Conservation (phyloP, 257 asterid species). For the Penstemon newberryi region DNA sequence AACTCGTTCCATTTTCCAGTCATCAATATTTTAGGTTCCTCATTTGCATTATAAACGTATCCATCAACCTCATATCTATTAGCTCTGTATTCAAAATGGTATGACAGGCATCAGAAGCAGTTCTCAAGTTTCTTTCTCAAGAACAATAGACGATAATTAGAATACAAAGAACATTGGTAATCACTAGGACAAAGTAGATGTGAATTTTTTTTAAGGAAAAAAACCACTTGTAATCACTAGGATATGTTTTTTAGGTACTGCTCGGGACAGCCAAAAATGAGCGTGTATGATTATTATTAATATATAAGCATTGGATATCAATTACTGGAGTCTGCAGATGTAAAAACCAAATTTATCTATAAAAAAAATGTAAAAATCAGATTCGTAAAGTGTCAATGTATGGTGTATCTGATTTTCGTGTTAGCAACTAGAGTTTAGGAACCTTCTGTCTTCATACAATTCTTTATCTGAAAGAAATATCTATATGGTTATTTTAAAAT, state of each 20-base stretch:
- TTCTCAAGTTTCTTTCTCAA: constrained; percentile 4
- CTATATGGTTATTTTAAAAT: neutral
- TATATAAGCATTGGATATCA: neutral
- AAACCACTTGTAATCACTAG: constrained; percentile 13
- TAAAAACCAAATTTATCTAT: neutral
- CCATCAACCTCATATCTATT: constrained; percentile 99
- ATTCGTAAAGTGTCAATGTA: neutral
- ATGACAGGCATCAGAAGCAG: constrained; percentile 30
- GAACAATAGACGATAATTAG: neutral
- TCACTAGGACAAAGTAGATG: neutral
- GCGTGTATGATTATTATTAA: neutral
- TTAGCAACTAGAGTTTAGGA: neutral
- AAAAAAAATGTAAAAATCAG: neutral
- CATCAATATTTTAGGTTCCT: constrained; percentile 96
- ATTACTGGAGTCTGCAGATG: constrained; percentile 20
- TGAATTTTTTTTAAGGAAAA: neutral
- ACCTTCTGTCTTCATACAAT: neutral
- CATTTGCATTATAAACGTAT: constrained; percentile 81
- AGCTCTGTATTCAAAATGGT: constrained; percentile 56
- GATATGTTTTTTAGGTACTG: neutral
- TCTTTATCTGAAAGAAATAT: neutral
- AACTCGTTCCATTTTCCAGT: constrained; percentile 96
- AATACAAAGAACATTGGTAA: neutral
- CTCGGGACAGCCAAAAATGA: neutral
- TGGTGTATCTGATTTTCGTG: neutral